Percentiles rank a stretch among this genome's conserved stretches.
phyloP scores from a whole-genome alignment of 2,329 filamentous ascomycete genomes.

The Fusarium tanahbumbuense region DNA sequence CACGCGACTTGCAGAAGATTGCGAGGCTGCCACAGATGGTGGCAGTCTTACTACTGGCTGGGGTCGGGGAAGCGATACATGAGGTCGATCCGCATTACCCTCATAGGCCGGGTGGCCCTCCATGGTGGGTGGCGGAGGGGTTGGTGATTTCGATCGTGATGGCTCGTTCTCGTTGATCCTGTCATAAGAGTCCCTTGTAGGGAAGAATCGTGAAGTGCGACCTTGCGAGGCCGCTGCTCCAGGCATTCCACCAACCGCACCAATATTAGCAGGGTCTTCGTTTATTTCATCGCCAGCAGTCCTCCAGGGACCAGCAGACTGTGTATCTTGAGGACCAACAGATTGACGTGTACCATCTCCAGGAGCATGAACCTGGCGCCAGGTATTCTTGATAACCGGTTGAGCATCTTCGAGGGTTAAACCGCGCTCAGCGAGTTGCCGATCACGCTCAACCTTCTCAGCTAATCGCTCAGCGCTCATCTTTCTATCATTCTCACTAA shows the following conservation, averaged over 20 bases:
- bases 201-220: constrained; percentile 72
- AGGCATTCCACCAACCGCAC: constrained; percentile 48
- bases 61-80: constrained; percentile 76
- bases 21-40: constrained; percentile 57
- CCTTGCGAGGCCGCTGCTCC: constrained; percentile 56
- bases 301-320: constrained; percentile 49
- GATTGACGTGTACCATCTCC: constrained; percentile 53
- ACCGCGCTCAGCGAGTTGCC: constrained; percentile 58
- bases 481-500: constrained; percentile 61
- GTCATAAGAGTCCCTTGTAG: constrained; percentile 63
- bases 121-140: constrained; percentile 78
- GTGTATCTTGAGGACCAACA: constrained; percentile 43
- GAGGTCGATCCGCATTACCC: constrained; percentile 72
- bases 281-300: constrained; percentile 45
- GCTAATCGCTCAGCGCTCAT: constrained; percentile 54
- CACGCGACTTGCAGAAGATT: constrained; percentile 42
- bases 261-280: constrained; percentile 46
- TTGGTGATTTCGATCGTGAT: constrained; percentile 67
- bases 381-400: constrained; percentile 64
- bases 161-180: constrained; percentile 52
- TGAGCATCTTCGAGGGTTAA: constrained; percentile 59
- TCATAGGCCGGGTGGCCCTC: constrained; percentile 78
- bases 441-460: constrained; percentile 57
- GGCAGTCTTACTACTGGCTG: constrained; percentile 85
- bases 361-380: constrained; percentile 59